Evolutionary conservation across 371 early-diverging fungal species (phyloP), one percentile per base, ranked within the genome.

Genomic region (Mucor sp.): DNA sequence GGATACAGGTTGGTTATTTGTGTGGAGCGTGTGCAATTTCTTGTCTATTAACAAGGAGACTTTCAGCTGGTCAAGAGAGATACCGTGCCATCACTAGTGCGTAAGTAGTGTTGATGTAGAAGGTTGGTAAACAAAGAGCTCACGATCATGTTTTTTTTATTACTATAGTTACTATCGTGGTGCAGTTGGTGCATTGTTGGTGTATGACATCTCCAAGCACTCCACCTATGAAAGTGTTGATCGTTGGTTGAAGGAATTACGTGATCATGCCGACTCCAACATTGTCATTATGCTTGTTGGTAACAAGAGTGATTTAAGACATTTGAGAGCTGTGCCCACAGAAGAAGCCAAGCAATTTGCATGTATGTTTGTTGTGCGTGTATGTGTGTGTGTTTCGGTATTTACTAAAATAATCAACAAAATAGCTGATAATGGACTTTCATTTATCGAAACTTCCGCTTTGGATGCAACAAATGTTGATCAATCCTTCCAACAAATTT

Each of bases 261-360:
- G 97, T 71, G 97, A 99, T 74, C 96, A 99, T 75, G 99, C 99
- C 41, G 97, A 97, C 74, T 88, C 88, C 72, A 96, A 97, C 84
- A 99, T 99, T 85, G 96, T 96, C 30, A 96, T 99, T 60, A 96
- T 99, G 95, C 86, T 99, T 53, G 97, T 99, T 47, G 99, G 99
- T 65, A 99, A 99, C 89, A 99, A 99, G 93, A 94, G 93, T 75
- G 99, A 99, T 92, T 84, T 99, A 86, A 87, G 95, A 73, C 95
- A 96, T 72, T 75, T 98, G 67, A 87, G 99, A 59, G 97, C 97
- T 12, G 99, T 99, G 7, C 93, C 97, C 11, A 96, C 96, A 5
- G 97, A 97, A 39, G 96, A 97, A 71, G 99, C 97, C 30, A 95
- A 95, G 84, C 92, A 93, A 73, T 71, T 71, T 71, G 71, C 71